These are phyloP conservation scores for Tuber indicum DNA, from an alignment of 495 filamentous ascomycete species.

Conservation along the genomic window DNA sequence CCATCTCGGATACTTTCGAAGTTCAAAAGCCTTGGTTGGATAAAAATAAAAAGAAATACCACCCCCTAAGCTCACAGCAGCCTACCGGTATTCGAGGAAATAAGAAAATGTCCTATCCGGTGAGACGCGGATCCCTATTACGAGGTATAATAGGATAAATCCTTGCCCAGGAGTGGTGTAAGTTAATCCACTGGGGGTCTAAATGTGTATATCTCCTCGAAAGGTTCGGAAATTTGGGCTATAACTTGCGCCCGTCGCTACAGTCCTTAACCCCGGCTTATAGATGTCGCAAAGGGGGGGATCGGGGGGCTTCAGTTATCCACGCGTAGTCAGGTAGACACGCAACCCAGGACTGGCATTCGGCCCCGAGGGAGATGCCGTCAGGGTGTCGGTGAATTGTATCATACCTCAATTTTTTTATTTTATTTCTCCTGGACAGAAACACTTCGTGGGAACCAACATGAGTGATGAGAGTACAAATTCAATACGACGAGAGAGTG, in stretches of 20 bases:
- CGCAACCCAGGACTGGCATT: neutral
- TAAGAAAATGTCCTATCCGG: neutral
- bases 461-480: neutral
- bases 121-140: neutral
- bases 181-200: neutral
- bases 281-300: neutral
- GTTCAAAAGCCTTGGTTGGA: neutral
- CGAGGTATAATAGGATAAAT: neutral
- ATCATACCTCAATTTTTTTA: neutral
- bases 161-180: neutral
- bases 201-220: neutral
- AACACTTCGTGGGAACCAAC: neutral
- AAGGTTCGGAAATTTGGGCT: neutral
- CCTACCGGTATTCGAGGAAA: neutral
- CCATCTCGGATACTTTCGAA: neutral
- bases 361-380: neutral
- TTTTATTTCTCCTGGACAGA: neutral
- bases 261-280: neutral
- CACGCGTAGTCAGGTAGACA: neutral
- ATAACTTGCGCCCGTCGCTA: neutral
- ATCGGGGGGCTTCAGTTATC: neutral
- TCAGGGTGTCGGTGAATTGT: neutral
- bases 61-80: neutral
- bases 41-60: neutral
- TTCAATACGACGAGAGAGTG: neutral